Base-by-base conservation (phyloP, 768 basidiomycete genomes). In the Naganishia antarctica region DNA sequence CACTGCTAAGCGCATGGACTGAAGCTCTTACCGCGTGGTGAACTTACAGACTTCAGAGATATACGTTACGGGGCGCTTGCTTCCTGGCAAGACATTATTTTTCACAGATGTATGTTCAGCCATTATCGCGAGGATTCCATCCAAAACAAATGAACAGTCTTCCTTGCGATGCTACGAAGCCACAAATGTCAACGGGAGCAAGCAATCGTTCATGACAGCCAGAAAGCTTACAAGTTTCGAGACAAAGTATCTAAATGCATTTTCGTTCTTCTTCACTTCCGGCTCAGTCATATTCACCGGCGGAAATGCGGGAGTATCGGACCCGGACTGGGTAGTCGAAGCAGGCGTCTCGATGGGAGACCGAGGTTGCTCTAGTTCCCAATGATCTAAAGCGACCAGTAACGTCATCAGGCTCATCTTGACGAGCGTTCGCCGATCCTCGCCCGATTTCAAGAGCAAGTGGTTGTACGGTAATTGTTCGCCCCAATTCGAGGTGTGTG, bases 211-310 rank as follows among this genome's bases (percentile, higher is more conserved):
- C 37, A 40, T 40, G 3, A 13, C 21, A n/a, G 3, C 8, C 26
- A 53, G 41, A 48, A 1, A 13, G 78, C 85, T 69, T 68, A 87
- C 91, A 73, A 98, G 77, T 76, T 96, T 96, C 68, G 90, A 87
- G 57, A 96, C 77, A 76, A 93, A 97, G 77, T 91, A 91, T 53
- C 90, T 82, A 76, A 96, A 99, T 2, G 90, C 85, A 73, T 99
- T 98, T 16, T 74, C 76, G 46, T 74, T 74, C 61, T 75, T 74
- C 16, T 62, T 61, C 11, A 45, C 13, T 8, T 45, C 63, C 43
- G 25, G 34, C 21, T 64, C 63, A 41, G 53, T 4, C 12, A 13
- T 6, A 25, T 57, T 41, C 16, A 23, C 8, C 5, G 53, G 21
- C 28, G 50, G 28, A 23, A 48, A 60, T 60, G 46, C 71, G 67